Percentiles rank a stretch among this genome's conserved stretches.
These are phyloP conservation scores for Barnettozyma salicaria DNA, from an alignment of 805 yeast genomes.

Conservation along the genomic window DNA sequence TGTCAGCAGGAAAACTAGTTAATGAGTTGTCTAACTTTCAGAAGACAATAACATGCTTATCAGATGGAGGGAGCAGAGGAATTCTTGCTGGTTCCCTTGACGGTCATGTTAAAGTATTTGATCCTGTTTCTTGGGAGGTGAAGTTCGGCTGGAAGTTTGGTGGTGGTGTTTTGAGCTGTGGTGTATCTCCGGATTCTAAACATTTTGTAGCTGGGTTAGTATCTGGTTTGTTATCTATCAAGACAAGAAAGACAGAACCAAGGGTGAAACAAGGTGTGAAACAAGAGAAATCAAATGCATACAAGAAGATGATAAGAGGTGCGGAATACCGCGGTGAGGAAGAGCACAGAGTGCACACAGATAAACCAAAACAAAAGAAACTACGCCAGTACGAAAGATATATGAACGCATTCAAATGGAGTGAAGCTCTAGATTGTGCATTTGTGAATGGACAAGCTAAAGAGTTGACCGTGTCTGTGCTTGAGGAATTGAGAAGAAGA, in stretches of 20 bases:
- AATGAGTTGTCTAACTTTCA: conserved; percentile 81
- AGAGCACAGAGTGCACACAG: conserved; percentile 66
- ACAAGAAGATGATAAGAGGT: conserved; percentile 82
- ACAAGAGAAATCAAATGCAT: conserved; percentile 51
- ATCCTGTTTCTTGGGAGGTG: conserved; percentile 74
- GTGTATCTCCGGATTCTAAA: conserved; percentile 77
- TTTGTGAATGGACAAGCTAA: conserved; percentile 71
- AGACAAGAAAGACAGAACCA: conserved; percentile 76
- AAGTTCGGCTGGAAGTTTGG: conserved; percentile 98
- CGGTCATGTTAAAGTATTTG: conserved; percentile 95
- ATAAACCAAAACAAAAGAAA: conserved; percentile 54
- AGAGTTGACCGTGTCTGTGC: conserved; percentile 74
- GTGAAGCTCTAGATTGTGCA: conserved; percentile 87
- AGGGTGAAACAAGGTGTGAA: conserved; percentile 45
- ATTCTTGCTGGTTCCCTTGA: conserved; percentile 90
- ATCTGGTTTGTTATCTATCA: conserved; percentile 80
- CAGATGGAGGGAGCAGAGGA: conserved; percentile 62
- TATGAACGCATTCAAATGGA: conserved; percentile 84
- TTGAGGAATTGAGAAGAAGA: conserved; percentile 79
- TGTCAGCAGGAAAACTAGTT: conserved; percentile 66
- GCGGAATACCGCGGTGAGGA: conserved; percentile 86
- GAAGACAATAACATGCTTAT: conserved; percentile 85
- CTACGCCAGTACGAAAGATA: conserved; percentile 78
- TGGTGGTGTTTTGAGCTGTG: conserved; percentile 85
- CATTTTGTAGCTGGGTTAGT: conserved; percentile 91